Base-by-base conservation (phyloP, 495 filamentous ascomycete genomes). In the Penicillium goetzii region DNA sequence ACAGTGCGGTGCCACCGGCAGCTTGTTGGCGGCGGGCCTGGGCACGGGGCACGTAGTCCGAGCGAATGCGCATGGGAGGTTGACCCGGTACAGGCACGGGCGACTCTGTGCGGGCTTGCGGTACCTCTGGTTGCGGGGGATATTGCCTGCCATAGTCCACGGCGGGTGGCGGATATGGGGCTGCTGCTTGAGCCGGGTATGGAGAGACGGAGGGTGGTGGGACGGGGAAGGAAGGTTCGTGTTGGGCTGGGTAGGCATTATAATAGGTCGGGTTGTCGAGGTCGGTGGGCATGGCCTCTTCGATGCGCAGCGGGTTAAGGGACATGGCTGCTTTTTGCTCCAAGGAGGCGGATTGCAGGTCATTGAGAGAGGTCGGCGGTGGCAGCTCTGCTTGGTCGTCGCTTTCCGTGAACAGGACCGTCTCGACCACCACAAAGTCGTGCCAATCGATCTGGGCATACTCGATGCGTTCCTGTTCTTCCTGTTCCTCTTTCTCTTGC, bases 391-490 rank as follows among this genome's bases (percentile, higher is more conserved):
- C 84, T 67, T 92, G 85, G 64, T 97, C 93, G 74, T 98, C 95
- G 47, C 83, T 83, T 66, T 97, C 96, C 58, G 86, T 92, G 76
- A 99, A 99, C 30, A 90, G 77, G n/a, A 98, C 92, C 3, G 94
- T 97, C 77, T 97, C 95, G 25, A 97, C 93, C 30, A 99, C 88
- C 26, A 93, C 89, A 65, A 98, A 98, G 75, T 98, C 95, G 68
- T 97, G 92, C 95, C 95, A 99, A 73, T 99, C 95, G 66, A 99
- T 95, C 69, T 94, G 89, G 10, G 90, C 89, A 70, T 94, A 98
- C 63, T 91, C 86, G 23, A 96, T 76, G 58, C 87, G 86, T 74
- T 97, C 92, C 68, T 90, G 87, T 72, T 96, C 92, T 49, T 89
- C 89, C 64, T 93, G 86, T 69, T 96, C 92, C 68, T 97, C 93